Percentiles rank a stretch among this genome's conserved stretches.
Evolutionary conservation across 1,284 basidiomycete species (phyloP).

Genomic region (Fistulina hepatica): DNA sequence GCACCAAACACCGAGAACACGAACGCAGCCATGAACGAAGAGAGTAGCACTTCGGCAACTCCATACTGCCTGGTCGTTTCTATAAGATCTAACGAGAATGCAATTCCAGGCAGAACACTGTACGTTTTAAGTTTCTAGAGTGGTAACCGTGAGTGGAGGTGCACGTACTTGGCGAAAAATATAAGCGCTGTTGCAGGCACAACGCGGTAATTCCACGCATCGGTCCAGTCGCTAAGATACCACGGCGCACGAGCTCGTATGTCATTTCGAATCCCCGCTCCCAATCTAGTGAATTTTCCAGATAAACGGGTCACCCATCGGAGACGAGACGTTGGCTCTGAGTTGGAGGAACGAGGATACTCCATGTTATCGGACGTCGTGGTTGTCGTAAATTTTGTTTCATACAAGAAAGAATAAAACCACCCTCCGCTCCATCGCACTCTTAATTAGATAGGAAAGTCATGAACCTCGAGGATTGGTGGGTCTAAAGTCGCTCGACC

Average conservation of each 20-base stretch:
- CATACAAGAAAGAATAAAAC: no score
- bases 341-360: no score
- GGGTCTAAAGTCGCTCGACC: no score
- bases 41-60: constrained; percentile 75
- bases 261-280: constrained; percentile 70
- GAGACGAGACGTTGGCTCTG: no score
- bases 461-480: no score
- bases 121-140: background rate
- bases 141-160: background rate
- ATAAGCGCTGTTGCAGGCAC: constrained; percentile 65
- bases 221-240: constrained; percentile 79
- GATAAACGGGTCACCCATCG: no score
- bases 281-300: constrained; percentile 19
- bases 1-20: constrained; percentile 86
- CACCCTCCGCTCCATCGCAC: no score
- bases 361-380: no score
- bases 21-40: constrained; percentile 83
- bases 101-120: constrained; percentile 81
- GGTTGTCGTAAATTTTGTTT: no score
- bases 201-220: constrained; percentile 84
- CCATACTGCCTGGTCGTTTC: constrained; percentile 87
- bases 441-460: no score
- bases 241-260: constrained; percentile 69
- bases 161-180: constrained; percentile 66
- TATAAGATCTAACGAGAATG: constrained; percentile 89